These are phyloP conservation scores for Yamadazyma buinensis DNA, from an alignment of 1,139 yeast species.

Conservation along the genomic window DNA sequence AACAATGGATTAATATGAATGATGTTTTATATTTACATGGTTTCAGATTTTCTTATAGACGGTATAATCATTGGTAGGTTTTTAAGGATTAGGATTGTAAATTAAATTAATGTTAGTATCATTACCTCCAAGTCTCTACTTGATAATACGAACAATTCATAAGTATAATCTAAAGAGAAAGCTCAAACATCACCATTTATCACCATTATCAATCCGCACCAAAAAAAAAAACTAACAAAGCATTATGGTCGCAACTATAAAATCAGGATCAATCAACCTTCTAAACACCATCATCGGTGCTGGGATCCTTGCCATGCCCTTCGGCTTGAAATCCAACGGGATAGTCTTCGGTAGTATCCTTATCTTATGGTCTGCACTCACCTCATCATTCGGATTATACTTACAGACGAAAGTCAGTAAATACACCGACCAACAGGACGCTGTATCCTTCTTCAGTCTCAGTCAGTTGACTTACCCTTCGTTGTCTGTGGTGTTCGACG, in stretches of 20 bases:
- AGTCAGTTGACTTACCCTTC: conserved; percentile 55
- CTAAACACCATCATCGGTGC: conserved; percentile 56
- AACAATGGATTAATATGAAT: too few relatives aligned
- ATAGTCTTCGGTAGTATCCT: conserved; percentile 44
- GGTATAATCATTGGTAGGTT: too few relatives aligned
- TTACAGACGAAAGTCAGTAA: conserved; percentile 49
- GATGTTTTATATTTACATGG: too few relatives aligned
- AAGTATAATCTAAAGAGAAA: too few relatives aligned
- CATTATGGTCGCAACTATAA: conserved; percentile 31
- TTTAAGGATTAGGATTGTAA: too few relatives aligned
- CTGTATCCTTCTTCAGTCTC: conserved; percentile 50
- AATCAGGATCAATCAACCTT: conserved; percentile 49
- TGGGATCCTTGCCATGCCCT: conserved; percentile 57
- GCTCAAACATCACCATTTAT: too few relatives aligned
- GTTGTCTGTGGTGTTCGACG: conserved; percentile 41
- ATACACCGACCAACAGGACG: conserved; percentile 45
- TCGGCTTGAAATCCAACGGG: conserved; percentile 50
- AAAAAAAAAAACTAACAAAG: too few relatives aligned
- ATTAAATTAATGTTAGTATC: too few relatives aligned
- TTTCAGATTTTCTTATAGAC: too few relatives aligned
- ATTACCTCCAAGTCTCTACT: too few relatives aligned
- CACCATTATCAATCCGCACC: too few relatives aligned
- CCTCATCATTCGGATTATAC: conserved; percentile 52
- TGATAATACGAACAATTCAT: too few relatives aligned
- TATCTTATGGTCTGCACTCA: conserved; percentile 44